phyloP scores from a whole-genome alignment of 2,329 filamentous ascomycete genomes.

The Aspergillus udagawae region DNA sequence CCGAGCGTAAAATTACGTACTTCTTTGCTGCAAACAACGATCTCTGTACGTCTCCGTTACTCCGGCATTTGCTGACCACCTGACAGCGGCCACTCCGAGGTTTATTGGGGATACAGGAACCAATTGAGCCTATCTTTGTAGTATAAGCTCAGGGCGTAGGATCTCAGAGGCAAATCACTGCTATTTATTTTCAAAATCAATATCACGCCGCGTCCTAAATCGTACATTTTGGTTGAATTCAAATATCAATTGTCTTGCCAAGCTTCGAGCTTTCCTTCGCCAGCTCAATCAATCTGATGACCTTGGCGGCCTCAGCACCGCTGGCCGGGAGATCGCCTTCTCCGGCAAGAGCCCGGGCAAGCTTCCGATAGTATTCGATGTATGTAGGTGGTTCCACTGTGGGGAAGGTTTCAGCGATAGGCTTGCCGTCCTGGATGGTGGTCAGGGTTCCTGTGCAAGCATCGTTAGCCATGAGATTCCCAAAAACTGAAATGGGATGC shows the following conservation, averaged over 20 bases:
- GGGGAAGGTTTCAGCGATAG: conserved; percentile 49
- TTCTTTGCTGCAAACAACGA: not conserved
- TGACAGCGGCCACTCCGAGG: too few relatives aligned
- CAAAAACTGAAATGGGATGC: not conserved
- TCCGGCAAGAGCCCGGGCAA: conserved; percentile 52
- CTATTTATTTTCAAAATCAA: not conserved
- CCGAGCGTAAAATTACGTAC: not conserved
- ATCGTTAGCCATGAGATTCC: not conserved
- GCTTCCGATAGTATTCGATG: conserved; percentile 59
- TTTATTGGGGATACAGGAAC: not conserved
- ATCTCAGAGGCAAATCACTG: not conserved
- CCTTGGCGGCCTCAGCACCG: conserved; percentile 49
- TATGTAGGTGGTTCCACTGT: conserved; percentile 67
- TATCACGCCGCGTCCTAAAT: not conserved
- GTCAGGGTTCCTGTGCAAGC: conserved; percentile 46
- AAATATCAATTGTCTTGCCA: conserved; percentile 46
- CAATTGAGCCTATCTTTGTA: not conserved
- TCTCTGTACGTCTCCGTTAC: not conserved
- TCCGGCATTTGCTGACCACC: not conserved
- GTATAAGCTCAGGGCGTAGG: not conserved
- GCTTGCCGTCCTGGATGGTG: conserved; percentile 50
- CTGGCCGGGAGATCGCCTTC: conserved; percentile 52
- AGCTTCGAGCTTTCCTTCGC: conserved; percentile 51
- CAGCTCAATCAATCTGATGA: conserved; percentile 55
- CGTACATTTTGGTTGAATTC: conserved; percentile 2